Base-by-base conservation (phyloP, 805 yeast genomes). In the Diddensiella caesifluorescens region DNA sequence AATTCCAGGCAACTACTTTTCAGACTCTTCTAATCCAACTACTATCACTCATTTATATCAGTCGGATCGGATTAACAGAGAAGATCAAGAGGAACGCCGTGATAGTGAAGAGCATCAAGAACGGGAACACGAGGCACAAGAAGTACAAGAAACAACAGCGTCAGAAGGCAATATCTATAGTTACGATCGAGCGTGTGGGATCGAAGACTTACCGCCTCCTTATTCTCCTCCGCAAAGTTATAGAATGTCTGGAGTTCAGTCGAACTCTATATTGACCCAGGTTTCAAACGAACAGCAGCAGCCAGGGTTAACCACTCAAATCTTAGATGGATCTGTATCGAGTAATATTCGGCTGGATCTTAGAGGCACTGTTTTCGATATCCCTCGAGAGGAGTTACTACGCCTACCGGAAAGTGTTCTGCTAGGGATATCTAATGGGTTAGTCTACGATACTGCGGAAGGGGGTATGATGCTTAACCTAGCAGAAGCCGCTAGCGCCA, bases 391-490 rank as follows among this genome's bases (percentile, higher is more conserved):
- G 53, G 95, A 87, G 59, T 72, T 92, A 51, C 81, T 89, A 86
- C 79, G 87, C 39, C 68, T 92, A 23, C 98, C 98, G 0, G 98
- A 92, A 59, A 79, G 89, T 46, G 77, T 92, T 19, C 67, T 92
- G 44, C 73, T 89, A 41, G 85, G 96, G 54, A 66, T 92, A 56
- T 95, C 96, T 12, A 86, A 84, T 51, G 95, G 97, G 31, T 94
- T 87, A 3, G 83, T 87, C 58, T 72, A 84, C 43, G 92, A 86
- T 61, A 71, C 71, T 45, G n/a, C n/a, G n/a, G 65, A 76, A 39
- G 95, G 95, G 1, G 80, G 80, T 50, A 83, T 84, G 5, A 83
- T 87, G 44, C 73, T 85, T 25, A 84, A 83, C 52, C 64, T 86
- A 54, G 79, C 94, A 0, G 92, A 86, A 50, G 78, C 80, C 4